Conservation (phyloP, 139 green algal genomes). For the Chlamydomonas asymmetrica region DNA sequence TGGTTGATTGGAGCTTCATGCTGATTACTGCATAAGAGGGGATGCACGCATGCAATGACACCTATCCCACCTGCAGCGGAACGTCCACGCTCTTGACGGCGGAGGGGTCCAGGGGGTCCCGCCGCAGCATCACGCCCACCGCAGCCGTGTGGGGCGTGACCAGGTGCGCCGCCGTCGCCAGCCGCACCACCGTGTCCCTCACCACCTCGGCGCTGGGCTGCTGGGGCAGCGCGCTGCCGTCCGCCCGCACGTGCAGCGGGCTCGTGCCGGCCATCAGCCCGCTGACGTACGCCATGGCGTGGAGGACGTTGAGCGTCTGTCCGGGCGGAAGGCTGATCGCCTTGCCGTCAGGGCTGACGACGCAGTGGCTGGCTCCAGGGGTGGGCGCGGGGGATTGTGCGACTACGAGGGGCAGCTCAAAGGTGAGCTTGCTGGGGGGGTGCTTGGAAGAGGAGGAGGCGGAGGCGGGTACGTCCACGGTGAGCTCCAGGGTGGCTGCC, state of each 20-base stretch:
- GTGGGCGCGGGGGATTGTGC: too few relatives aligned
- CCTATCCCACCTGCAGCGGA: conserved; percentile 24
- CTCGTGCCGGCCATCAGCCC: conserved; percentile 23
- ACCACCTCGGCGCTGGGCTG: conserved; percentile 8
- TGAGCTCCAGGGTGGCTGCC: conserved; percentile 18
- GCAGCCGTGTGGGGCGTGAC: conserved; percentile 37
- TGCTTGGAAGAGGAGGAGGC: too few relatives aligned
- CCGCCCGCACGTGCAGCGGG: conserved; percentile 24
- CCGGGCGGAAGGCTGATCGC: too few relatives aligned
- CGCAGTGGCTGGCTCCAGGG: background rate
- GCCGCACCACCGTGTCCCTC: conserved; percentile 16
- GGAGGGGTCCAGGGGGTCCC: conserved; percentile 14
- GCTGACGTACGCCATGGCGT: conserved; percentile 38
- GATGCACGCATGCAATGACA: background rate
- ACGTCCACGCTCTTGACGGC: conserved; percentile 14
- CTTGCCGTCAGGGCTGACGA: conserved; percentile 6
- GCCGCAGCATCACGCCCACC: conserved; percentile 41
- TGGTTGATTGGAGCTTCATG: too few relatives aligned
- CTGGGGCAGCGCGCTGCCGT: background rate
- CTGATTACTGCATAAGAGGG: background rate
- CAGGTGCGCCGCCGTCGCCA: conserved; percentile 27
- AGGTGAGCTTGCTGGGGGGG: too few relatives aligned
- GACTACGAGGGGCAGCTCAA: too few relatives aligned
- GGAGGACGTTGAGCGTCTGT: conserved; percentile 33
- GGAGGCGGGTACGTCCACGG: too few relatives aligned